Conservation (phyloP, 805 yeast species). For the Ogataea minuta region DNA sequence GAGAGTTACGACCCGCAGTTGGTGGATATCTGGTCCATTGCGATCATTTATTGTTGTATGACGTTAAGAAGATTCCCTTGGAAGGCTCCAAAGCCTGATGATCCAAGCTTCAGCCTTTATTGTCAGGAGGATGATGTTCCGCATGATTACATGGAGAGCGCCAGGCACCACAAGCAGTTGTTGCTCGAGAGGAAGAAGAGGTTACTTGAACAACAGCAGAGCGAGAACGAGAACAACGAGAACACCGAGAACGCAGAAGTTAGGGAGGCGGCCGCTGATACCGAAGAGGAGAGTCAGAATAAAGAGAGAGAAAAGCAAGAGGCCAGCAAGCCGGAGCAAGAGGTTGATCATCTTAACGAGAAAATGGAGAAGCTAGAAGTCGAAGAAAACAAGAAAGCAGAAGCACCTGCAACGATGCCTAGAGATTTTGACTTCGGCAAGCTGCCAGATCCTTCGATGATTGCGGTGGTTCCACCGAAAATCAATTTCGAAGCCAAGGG, state of each 20-base stretch:
- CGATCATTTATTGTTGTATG: slow-evolving; percentile 85
- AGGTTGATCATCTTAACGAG: not conserved
- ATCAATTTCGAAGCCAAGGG: not conserved
- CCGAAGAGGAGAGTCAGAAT: too few relatives aligned
- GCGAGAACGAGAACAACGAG: too few relatives aligned
- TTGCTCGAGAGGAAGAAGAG: slow-evolving; percentile 59
- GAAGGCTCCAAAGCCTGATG: slow-evolving; percentile 73
- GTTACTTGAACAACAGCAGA: slow-evolving; percentile 30
- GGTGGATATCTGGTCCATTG: slow-evolving; percentile 83
- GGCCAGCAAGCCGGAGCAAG: slow-evolving; percentile 4
- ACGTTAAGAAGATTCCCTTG: slow-evolving; percentile 82
- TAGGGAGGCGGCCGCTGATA: not conserved
- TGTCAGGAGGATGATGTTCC: slow-evolving; percentile 68
- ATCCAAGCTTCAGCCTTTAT: slow-evolving; percentile 67
- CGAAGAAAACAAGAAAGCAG: slow-evolving; percentile 18
- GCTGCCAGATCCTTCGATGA: slow-evolving; percentile 31
- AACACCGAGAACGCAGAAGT: slow-evolving; percentile 13
- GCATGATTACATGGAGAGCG: slow-evolving; percentile 72
- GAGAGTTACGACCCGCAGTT: slow-evolving; percentile 70
- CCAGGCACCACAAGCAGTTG: slow-evolving; percentile 66
- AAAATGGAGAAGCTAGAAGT: not conserved
- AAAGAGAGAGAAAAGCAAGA: slow-evolving; percentile 4
- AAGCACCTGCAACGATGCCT: slow-evolving; percentile 23
- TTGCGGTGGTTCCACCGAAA: slow-evolving; percentile 23
- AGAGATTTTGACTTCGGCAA: slow-evolving; percentile 34